A percentile compares a stretch with the other conserved stretches of the same genome.
Conservation (phyloP, 2,329 filamentous ascomycete species). For the Madurella mycetomatis region DNA sequence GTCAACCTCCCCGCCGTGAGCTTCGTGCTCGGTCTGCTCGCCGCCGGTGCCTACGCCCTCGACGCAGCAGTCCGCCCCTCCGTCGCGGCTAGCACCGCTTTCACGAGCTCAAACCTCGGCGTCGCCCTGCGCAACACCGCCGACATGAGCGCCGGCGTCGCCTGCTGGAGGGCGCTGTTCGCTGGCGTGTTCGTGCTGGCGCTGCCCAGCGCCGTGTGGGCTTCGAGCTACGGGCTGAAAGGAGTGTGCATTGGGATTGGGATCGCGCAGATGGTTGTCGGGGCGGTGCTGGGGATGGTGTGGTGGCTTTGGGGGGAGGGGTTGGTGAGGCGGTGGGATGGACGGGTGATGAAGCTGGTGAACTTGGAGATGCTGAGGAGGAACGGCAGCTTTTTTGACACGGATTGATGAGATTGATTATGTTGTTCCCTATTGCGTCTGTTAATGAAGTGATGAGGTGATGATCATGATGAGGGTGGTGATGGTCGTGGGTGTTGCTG, state of each 20-base stretch:
- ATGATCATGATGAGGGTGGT: background rate
- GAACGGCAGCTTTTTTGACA: constrained; percentile 34
- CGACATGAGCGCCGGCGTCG: constrained; percentile 45
- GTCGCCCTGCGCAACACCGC: constrained; percentile 42
- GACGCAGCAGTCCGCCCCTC: constrained; percentile 40
- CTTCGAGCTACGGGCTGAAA: constrained; percentile 34
- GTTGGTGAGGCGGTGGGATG: constrained; percentile 40
- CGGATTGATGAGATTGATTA: constrained; percentile 10
- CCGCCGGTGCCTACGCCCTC: constrained; percentile 39
- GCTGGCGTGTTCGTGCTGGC: constrained; percentile 43
- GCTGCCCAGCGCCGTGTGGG: constrained; percentile 30
- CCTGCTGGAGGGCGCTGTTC: constrained; percentile 38
- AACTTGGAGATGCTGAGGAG: constrained; percentile 42
- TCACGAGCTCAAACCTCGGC: constrained; percentile 44
- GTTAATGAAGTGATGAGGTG: background rate
- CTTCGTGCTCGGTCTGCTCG: constrained; percentile 45
- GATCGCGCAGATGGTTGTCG: constrained; percentile 39
- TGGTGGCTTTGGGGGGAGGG: constrained; percentile 42
- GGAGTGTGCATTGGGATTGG: constrained; percentile 39
- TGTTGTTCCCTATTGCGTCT: background rate
- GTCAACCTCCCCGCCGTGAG: constrained; percentile 40
- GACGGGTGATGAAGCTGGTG: constrained; percentile 43
- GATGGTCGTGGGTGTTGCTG: background rate
- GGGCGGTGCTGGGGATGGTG: constrained; percentile 29
- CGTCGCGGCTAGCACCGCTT: constrained; percentile 45